These are phyloP conservation scores for Fusarium vanettenii DNA, from an alignment of 2,329 filamentous ascomycete genomes.

Conservation along the genomic window DNA sequence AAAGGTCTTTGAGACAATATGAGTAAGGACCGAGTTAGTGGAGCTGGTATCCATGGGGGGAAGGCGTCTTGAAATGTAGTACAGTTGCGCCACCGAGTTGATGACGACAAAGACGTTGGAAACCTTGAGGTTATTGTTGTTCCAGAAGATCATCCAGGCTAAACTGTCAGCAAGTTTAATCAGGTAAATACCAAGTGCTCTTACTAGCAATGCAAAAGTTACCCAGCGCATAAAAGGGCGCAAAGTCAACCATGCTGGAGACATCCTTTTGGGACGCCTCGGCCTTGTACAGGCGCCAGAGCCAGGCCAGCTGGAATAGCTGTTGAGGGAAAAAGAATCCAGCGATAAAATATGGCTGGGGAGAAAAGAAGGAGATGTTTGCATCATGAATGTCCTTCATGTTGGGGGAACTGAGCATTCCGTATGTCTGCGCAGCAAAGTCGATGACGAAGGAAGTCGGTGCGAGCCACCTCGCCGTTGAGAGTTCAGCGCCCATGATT, in stretches of 20 bases:
- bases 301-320: constrained; percentile 1
- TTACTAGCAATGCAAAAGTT: constrained; percentile 1
- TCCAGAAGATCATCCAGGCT: constrained; percentile 9
- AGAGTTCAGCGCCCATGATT: constrained; percentile 3
- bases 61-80: background rate
- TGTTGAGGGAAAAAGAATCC: constrained; percentile 8
- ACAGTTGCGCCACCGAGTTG: background rate
- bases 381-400: constrained; percentile 11
- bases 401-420: constrained; percentile 9
- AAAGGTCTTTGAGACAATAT: constrained; percentile 13
- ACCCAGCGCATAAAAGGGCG: background rate
- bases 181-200: background rate
- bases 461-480: constrained; percentile 6
- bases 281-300: background rate
- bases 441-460: constrained; percentile 7
- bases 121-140: background rate
- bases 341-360: constrained; percentile 4
- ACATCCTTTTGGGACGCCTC: background rate
- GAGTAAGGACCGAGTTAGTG: constrained; percentile 2
- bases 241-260: background rate
- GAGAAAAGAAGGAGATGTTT: constrained; percentile 12
- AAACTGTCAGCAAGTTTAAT: background rate
- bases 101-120: constrained; percentile 5
- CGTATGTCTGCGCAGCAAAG: background rate
- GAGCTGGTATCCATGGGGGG: constrained; percentile 4